These are phyloP conservation scores for Forsythia suspensa DNA, from an alignment of 257 asterid genomes.

Conservation along the genomic window DNA sequence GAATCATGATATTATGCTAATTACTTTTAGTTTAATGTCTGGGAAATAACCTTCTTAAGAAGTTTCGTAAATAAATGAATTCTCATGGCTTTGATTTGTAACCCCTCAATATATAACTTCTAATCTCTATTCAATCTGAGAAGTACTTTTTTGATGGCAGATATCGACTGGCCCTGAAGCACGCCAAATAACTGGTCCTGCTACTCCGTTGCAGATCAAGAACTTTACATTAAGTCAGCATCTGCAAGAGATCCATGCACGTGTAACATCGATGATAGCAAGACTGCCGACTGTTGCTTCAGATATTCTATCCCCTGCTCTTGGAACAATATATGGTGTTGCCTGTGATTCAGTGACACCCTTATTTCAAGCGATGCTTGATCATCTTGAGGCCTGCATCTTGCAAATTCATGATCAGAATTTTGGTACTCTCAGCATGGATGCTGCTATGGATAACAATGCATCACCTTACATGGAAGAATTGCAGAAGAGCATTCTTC, in stretches of 20 bases:
- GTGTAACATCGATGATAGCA: constrained; percentile 59
- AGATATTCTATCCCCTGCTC: constrained; percentile 78
- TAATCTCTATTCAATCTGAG: not conserved
- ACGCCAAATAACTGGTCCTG: constrained; percentile 87
- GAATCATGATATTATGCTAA: not conserved
- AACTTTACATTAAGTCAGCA: constrained; percentile 86
- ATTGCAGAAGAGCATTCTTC: constrained; percentile 71
- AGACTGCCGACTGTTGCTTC: constrained; percentile 73
- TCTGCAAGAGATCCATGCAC: constrained; percentile 86
- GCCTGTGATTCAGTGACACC: constrained; percentile 95
- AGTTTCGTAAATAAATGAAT: not conserved
- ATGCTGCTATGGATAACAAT: constrained; percentile 76
- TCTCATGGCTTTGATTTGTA: not conserved
- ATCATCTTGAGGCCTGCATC: constrained; percentile 83
- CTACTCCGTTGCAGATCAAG: constrained; percentile 83
- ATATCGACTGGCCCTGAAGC: constrained; percentile 97
- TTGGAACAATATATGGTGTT: constrained; percentile 76
- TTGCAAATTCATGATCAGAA: constrained; percentile 88
- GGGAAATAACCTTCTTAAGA: not conserved
- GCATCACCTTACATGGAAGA: constrained; percentile 98
- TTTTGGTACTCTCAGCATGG: constrained; percentile 69
- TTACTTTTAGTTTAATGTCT: not conserved
- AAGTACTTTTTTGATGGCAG: constrained; percentile 33
- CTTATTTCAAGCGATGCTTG: constrained; percentile 89
- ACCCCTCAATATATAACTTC: not conserved